Evolutionary conservation across 352 stramenopile genomes (phyloP).

Genomic region (Globisporangium camurandrum): DNA sequence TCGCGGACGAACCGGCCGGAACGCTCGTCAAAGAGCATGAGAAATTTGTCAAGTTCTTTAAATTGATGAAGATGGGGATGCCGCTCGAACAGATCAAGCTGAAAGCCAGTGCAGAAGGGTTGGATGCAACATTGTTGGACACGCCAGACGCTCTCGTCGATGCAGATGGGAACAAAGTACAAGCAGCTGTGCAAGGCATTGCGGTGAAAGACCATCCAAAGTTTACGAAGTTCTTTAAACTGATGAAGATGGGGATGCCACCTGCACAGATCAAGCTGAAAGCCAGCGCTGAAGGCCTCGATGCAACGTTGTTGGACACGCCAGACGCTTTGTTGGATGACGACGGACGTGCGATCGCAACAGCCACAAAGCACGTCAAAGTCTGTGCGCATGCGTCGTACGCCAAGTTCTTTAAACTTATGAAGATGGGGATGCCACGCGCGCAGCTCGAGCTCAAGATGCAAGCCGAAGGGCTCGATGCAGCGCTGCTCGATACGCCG

Average conservation of each 20-base stretch:
- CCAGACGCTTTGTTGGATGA: conserved; percentile 49
- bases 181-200: conserved; percentile 11
- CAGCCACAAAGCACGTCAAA: conserved; percentile 38
- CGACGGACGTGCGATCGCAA: conserved; percentile 23
- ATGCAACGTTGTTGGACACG: conserved; percentile 43
- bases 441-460: conserved; percentile 87
- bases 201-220: conserved; percentile 84
- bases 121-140: conserved; percentile 46
- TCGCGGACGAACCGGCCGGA: conserved; percentile 15
- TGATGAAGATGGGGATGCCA: conserved; percentile 85
- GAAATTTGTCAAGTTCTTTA: conserved; percentile 93
- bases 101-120: conserved; percentile 55
- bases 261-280: conserved; percentile 88
- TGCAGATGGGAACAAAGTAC: conserved; percentile 43
- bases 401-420: conserved; percentile 93
- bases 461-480: conserved; percentile 67
- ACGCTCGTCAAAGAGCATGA: conserved; percentile 80
- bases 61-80: conserved; percentile 87
- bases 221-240: conserved; percentile 94
- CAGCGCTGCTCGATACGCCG: conserved; percentile 80
- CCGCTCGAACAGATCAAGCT: conserved; percentile 86
- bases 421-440: conserved; percentile 81
- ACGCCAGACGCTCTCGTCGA: conserved; percentile 53
- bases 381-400: conserved; percentile 82
- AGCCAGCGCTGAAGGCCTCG: conserved; percentile 42